A percentile compares a stretch with the other conserved stretches of the same genome.
Evolutionary conservation across 2,329 filamentous ascomycete genomes (phyloP).

Genomic region (Fusarium verrucosum): DNA sequence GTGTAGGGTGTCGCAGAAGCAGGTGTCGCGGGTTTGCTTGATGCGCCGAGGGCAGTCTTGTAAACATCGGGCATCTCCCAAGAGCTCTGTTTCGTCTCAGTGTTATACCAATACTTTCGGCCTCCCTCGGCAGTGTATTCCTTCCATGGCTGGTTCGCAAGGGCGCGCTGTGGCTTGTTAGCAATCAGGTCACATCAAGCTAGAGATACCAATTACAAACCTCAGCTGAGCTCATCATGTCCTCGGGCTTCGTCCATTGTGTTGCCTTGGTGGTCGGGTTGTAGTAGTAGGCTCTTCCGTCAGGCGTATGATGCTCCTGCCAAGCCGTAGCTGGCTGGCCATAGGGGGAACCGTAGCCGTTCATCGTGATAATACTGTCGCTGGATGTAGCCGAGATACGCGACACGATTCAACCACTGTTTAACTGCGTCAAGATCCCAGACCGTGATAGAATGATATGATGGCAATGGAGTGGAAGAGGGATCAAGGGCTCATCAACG

Average conservation of each 20-base stretch:
- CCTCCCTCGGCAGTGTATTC: slow-evolving; percentile 89
- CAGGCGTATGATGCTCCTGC: slow-evolving; percentile 82
- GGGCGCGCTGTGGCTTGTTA: slow-evolving; percentile 65
- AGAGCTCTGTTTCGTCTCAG: slow-evolving; percentile 87
- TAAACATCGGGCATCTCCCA: slow-evolving; percentile 94
- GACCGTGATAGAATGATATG: background rate
- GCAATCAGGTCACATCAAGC: slow-evolving; percentile 1
- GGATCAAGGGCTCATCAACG: slow-evolving; percentile 13
- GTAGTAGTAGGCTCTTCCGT: slow-evolving; percentile 91
- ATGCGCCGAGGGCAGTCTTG: slow-evolving; percentile 75
- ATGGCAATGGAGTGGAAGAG: slow-evolving; percentile 13
- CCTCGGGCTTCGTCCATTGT: slow-evolving; percentile 93
- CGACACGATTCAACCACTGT: slow-evolving; percentile 7
- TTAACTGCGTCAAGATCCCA: background rate
- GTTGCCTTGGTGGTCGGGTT: slow-evolving; percentile 86
- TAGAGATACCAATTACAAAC: slow-evolving; percentile 56
- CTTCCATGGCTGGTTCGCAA: slow-evolving; percentile 88
- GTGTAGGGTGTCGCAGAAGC: slow-evolving; percentile 54
- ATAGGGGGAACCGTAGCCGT: slow-evolving; percentile 60
- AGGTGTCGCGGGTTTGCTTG: slow-evolving; percentile 56
- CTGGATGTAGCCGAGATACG: background rate
- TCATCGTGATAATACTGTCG: slow-evolving; percentile 59
- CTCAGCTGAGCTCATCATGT: slow-evolving; percentile 85
- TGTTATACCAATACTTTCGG: slow-evolving; percentile 95
- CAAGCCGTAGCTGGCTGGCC: slow-evolving; percentile 68